Percentiles rank a stretch among this genome's conserved stretches.
These are phyloP conservation scores for Arthrobotrys sinensis DNA, from an alignment of 2,329 filamentous ascomycete genomes.

Conservation along the genomic window DNA sequence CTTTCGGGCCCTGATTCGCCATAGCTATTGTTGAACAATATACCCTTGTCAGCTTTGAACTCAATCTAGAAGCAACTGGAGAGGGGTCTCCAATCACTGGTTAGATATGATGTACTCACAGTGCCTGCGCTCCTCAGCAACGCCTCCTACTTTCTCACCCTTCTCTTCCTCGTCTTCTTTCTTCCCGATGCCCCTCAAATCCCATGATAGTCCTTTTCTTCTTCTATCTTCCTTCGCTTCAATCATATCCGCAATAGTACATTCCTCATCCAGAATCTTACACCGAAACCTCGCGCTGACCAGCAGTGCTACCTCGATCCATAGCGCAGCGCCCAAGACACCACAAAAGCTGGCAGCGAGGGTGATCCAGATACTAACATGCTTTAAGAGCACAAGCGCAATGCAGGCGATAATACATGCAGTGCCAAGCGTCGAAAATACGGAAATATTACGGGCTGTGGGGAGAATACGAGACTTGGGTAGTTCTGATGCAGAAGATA, in stretches of 20 bases:
- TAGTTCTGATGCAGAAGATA: conserved; percentile 33
- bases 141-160: not conserved
- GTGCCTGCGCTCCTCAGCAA: conserved; percentile 27
- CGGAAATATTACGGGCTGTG: conserved; percentile 52
- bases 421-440: conserved; percentile 49
- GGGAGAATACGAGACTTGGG: conserved; percentile 52
- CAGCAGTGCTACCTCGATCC: conserved; percentile 51
- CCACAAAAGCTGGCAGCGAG: conserved; percentile 49
- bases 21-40: conserved; percentile 33
- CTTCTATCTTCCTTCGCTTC: conserved; percentile 26
- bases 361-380: conserved; percentile 50
- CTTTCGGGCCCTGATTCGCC: conserved; percentile 45
- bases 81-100: not conserved
- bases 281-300: conserved; percentile 51
- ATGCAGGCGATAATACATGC: conserved; percentile 52
- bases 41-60: conserved; percentile 35
- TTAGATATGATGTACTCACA: conserved; percentile 21
- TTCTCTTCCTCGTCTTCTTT: conserved; percentile 20
- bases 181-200: conserved; percentile 48
- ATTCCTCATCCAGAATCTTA: conserved; percentile 54
- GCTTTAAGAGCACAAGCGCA: conserved; percentile 47
- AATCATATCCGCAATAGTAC: conserved; percentile 47
- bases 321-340: conserved; percentile 50
- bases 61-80: not conserved
- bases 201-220: conserved; percentile 50